phyloP scores from a whole-genome alignment of 306 rosid species.

The Gastrolobium villosum region DNA sequence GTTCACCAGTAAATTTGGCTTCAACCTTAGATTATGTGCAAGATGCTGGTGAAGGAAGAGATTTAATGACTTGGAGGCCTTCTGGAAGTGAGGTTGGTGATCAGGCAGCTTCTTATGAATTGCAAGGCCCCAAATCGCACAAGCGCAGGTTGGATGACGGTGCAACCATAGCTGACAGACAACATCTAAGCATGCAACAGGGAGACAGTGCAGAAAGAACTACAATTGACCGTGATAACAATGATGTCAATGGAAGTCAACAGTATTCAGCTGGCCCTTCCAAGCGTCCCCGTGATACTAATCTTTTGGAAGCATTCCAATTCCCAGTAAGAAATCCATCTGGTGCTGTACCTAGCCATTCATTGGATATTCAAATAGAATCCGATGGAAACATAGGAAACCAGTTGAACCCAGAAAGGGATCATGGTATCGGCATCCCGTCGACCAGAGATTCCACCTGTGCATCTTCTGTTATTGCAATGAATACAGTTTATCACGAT shows the following conservation, averaged over 20 bases:
- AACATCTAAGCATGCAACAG: slow-evolving; percentile 57
- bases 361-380: slow-evolving; percentile 68
- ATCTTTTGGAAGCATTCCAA: slow-evolving; percentile 65
- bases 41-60: slow-evolving; percentile 73
- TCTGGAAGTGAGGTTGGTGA: slow-evolving; percentile 92
- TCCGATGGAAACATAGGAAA: slow-evolving; percentile 48
- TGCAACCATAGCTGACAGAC: slow-evolving; percentile 48
- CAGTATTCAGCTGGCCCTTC: slow-evolving; percentile 85
- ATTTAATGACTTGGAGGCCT: slow-evolving; percentile 73
- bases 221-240: slow-evolving; percentile 75
- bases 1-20: slow-evolving; percentile 61
- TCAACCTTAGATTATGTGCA: slow-evolving; percentile 61
- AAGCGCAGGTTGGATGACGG: slow-evolving; percentile 86
- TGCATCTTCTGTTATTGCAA: slow-evolving; percentile 95
- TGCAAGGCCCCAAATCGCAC: slow-evolving; percentile 80
- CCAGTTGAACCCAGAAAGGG: slow-evolving; percentile 67
- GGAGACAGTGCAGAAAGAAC: slow-evolving; percentile 91
- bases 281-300: slow-evolving; percentile 74
- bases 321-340: slow-evolving; percentile 64
- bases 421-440: slow-evolving; percentile 61
- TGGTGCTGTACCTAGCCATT: slow-evolving; percentile 80
- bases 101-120: slow-evolving; percentile 85
- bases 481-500: slow-evolving; percentile 76
- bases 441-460: slow-evolving; percentile 84
- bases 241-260: slow-evolving; percentile 74